Evolutionary conservation across 1,139 yeast species (phyloP), one percentile per base, ranked within the genome.

Genomic region (Kodamaea anthophila): DNA sequence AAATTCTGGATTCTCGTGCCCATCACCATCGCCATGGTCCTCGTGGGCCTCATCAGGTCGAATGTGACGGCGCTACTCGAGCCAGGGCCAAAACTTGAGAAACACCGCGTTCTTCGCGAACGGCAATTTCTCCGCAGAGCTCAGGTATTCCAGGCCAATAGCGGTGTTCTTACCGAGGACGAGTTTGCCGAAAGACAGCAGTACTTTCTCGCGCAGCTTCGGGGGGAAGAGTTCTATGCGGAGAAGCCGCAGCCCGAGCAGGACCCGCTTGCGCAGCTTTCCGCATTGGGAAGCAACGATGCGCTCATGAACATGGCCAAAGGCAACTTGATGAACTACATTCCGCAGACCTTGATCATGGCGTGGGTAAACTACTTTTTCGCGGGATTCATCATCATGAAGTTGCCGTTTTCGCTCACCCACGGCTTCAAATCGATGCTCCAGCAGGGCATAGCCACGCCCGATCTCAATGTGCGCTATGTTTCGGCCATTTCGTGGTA

Each of bases 401-500:
- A 61, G 41, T 50, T 65, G 22, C 71, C 71, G 4, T 65, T 65
- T 40, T 94, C 96, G 2, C 60, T 91, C 32, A 91, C 98, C 0
- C 71, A 80, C 25, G 78, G 93, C 37, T 91, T 91, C 64, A 91
- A 91, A 54, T 73, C 81, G 34, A 88, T 91, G 95, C 60, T 93
- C 25, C 98, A 91, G 53, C 75, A 76, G 18, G 96, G 97, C 3
- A 82, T 93, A 9, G 72, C 70, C 38, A 87, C 97, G 0, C 72
- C 80, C 1, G 94, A 91, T 46, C 65, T 91, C 39, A 93, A 87
- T 48, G 96, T 80, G 5, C 65, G 95, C 23, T 91, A 94, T 74
- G 98, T 91, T n/a, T 81, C 94, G 22, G 79, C 96, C 3, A 79
- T 93, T 18, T 87, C 96, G n/a, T 91, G 97, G 98, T 91, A 91